These are phyloP conservation scores for Luvunga scandens DNA, from an alignment of 345 rosid species.

Conservation along the genomic window DNA sequence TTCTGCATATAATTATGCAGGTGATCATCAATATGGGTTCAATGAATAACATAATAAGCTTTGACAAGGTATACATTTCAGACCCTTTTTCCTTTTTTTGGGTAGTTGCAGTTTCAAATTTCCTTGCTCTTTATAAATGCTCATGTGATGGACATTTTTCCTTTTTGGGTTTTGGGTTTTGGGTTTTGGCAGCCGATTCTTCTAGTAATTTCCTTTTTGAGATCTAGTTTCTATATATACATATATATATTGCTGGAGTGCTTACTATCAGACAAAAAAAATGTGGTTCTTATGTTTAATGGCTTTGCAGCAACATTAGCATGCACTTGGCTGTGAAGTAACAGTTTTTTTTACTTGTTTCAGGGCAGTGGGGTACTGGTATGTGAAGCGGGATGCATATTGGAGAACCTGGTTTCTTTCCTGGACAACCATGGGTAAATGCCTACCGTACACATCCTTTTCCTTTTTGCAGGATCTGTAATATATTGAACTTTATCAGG, in stretches of 20 bases:
- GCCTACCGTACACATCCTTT: constrained; percentile 5
- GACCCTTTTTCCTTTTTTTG: neutral
- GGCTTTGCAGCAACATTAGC: neutral
- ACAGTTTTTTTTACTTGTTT: constrained; percentile 16
- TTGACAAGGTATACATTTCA: constrained; percentile 63
- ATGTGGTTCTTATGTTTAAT: neutral
- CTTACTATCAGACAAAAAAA: neutral
- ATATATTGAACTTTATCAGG: neutral
- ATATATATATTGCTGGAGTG: neutral
- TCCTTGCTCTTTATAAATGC: neutral
- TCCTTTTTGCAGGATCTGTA: neutral
- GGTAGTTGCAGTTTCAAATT: neutral
- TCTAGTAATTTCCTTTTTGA: neutral
- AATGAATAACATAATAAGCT: constrained; percentile 71
- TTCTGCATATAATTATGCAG: constrained; percentile 35
- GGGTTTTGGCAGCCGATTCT: neutral
- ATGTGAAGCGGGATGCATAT: constrained; percentile 96
- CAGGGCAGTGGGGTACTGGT: constrained; percentile 92
- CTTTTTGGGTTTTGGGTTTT: neutral
- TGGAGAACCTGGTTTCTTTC: constrained; percentile 78
- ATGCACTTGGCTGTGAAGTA: neutral
- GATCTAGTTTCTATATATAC: neutral
- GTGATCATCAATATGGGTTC: constrained; percentile 73
- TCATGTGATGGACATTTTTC: neutral
- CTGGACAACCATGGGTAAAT: constrained; percentile 79